phyloP scores from a whole-genome alignment of 2,329 filamentous ascomycete species.

The Nemania sp. region DNA sequence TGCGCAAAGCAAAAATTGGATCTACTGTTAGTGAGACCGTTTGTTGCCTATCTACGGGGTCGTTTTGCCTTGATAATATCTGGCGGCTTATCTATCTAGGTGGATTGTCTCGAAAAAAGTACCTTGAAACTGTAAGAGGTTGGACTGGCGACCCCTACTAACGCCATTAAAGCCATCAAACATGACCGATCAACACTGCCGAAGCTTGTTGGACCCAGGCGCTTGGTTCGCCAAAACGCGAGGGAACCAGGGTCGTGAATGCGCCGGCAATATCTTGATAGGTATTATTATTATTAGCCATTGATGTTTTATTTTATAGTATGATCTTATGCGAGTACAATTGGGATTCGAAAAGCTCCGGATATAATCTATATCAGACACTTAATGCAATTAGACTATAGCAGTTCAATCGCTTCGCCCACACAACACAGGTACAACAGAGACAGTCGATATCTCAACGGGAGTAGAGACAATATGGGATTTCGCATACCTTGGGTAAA shows the following conservation, averaged over 20 bases:
- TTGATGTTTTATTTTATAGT: slow-evolving; percentile 15
- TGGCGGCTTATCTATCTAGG: not conserved
- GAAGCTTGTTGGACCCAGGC: slow-evolving; percentile 25
- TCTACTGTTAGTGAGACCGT: slow-evolving; percentile 2
- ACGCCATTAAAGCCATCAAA: slow-evolving; percentile 5
- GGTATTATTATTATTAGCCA: not conserved
- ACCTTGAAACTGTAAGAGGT: not conserved
- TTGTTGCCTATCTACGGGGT: slow-evolving; percentile 1
- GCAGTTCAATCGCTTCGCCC: slow-evolving; percentile 1
- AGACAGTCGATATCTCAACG: not conserved
- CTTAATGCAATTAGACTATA: not conserved
- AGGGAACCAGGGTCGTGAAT: not conserved
- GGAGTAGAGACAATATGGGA: slow-evolving; percentile 6
- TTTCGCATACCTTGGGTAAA: not conserved
- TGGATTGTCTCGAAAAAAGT: slow-evolving; percentile 2
- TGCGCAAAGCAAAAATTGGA: not conserved
- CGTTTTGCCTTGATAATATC: not conserved
- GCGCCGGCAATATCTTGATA: not conserved
- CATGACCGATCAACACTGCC: slow-evolving; percentile 20
- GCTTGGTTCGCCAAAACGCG: slow-evolving; percentile 25
- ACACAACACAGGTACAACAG: no score
- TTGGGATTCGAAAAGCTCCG: not conserved
- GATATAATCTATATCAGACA: not conserved
- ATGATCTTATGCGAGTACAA: not conserved
- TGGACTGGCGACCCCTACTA: not conserved